A percentile compares a stretch with the other conserved stretches of the same genome.
Conservation (phyloP, 129 eudicot species). For the Cynara cardunculus region DNA sequence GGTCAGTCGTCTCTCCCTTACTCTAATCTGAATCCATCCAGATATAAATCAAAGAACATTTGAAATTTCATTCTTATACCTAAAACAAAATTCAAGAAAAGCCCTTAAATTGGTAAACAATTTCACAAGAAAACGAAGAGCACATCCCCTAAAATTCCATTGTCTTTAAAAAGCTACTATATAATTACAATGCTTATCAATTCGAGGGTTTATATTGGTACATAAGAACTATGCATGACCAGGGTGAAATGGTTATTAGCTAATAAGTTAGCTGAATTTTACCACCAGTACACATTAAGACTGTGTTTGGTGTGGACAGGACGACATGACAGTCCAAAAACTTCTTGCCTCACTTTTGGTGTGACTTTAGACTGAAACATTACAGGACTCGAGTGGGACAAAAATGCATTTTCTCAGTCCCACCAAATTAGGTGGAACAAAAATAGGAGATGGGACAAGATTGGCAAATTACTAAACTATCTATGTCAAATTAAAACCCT, state of each 20-base stretch:
- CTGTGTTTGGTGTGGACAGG: too few relatives aligned
- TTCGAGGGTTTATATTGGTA: neutral
- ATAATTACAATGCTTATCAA: neutral
- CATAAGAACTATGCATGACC: neutral
- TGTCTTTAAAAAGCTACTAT: neutral
- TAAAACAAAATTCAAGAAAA: slow-evolving; percentile 1
- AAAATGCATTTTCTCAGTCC: too few relatives aligned
- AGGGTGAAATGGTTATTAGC: neutral
- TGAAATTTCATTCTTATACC: neutral
- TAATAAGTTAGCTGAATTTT: too few relatives aligned
- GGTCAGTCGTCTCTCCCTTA: slow-evolving; percentile 38
- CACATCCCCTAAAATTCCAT: neutral
- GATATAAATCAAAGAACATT: neutral
- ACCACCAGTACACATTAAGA: too few relatives aligned
- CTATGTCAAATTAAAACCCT: too few relatives aligned
- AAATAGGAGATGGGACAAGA: too few relatives aligned
- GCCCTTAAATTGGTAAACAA: neutral
- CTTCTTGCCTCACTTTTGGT: too few relatives aligned
- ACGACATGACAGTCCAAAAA: too few relatives aligned
- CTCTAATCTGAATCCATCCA: neutral
- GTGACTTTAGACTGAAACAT: too few relatives aligned
- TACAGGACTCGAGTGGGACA: too few relatives aligned
- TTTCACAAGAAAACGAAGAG: neutral
- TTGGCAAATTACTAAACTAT: too few relatives aligned
- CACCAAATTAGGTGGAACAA: too few relatives aligned